Percentiles rank a stretch among this genome's conserved stretches.
Evolutionary conservation across 2,329 filamentous ascomycete species (phyloP).

Genomic region (Botrytis galanthina): DNA sequence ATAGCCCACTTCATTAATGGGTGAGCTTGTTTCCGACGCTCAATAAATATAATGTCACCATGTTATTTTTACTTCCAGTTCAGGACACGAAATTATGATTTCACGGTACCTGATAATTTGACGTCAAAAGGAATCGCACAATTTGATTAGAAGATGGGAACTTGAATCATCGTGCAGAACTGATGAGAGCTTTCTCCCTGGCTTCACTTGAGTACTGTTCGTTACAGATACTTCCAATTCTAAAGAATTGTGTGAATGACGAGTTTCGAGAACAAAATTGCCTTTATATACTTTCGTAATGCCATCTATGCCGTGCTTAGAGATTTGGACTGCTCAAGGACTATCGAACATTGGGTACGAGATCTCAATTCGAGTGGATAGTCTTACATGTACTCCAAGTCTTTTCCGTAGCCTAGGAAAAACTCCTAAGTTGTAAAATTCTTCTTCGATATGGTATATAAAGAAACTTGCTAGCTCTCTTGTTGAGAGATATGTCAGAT

Average conservation of each 20-base stretch:
- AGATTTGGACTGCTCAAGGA: background rate
- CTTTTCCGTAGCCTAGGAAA: background rate
- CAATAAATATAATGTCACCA: background rate
- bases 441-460: background rate
- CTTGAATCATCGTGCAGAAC: background rate
- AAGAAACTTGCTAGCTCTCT: background rate
- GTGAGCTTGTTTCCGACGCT: background rate
- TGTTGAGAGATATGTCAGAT: background rate
- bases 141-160: background rate
- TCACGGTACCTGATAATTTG: background rate
- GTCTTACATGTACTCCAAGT: background rate
- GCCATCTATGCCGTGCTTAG: background rate
- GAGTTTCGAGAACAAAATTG: background rate
- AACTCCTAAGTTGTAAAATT: background rate
- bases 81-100: background rate
- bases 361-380: background rate
- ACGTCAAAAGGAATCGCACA: background rate
- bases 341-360: background rate
- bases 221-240: fast-evolving
- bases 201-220: background rate
- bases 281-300: background rate
- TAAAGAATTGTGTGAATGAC: background rate
- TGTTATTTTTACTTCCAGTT: background rate
- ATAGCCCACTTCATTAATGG: background rate
- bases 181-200: background rate